Conservation (phyloP, 495 filamentous ascomycete genomes). For the Hypoxylon fuscum region DNA sequence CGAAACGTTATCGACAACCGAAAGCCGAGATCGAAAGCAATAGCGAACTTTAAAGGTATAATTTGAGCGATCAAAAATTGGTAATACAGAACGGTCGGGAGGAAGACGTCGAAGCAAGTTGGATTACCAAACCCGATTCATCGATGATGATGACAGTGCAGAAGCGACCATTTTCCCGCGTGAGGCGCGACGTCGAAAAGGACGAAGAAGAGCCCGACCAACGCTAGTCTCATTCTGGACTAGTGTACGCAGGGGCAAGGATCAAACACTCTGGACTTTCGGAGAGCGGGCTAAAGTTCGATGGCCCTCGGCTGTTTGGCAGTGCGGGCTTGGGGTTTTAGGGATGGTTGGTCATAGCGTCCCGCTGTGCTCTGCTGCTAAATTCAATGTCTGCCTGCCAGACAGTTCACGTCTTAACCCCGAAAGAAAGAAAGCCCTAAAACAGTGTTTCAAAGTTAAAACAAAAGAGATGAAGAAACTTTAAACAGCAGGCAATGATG, state of each 20-base stretch:
- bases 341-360: conserved; percentile 23
- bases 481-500: conserved; percentile 4
- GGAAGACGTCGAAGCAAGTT: conserved; percentile 10
- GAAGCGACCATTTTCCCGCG: conserved; percentile 31
- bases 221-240: conserved; percentile 20
- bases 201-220: conserved; percentile 35
- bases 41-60: conserved; percentile 1
- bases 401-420: neutral
- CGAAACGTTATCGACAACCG: conserved; percentile 3
- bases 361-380: neutral
- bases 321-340: neutral
- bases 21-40: conserved; percentile 8
- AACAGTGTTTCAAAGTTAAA: conserved; percentile 34
- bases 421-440: conserved; percentile 12
- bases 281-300: conserved; percentile 26
- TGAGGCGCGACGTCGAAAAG: conserved; percentile 45
- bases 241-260: conserved; percentile 27
- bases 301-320: neutral
- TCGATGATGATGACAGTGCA: conserved; percentile 23
- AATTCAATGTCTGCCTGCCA: neutral
- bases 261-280: conserved; percentile 30
- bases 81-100: conserved; percentile 16
- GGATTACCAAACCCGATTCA: conserved; percentile 13
- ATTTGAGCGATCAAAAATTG: conserved; percentile 5
- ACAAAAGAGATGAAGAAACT: too few species aligned